Base-by-base conservation (phyloP, 2,329 filamentous ascomycete genomes). In the Xylariaceae sp. region DNA sequence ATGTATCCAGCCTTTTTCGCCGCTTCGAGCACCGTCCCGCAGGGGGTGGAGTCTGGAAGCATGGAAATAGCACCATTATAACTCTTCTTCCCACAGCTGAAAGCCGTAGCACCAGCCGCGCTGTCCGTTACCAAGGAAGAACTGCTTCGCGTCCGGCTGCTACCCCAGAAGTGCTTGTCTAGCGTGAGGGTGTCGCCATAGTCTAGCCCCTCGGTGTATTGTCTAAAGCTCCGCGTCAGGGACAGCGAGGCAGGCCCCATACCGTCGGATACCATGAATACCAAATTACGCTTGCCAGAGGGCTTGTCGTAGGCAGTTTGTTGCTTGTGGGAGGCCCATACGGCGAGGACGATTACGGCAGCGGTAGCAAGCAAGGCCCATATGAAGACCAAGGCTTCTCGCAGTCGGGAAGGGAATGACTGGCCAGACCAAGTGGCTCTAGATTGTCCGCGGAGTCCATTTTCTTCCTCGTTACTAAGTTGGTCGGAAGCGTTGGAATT, bases 231-330 rank as follows among this genome's bases (percentile, higher is more conserved):
- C 54, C 95, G 84, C 6, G 95, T 96, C 71, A 99, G 75, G 21
- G 89, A 89, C 51, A 99, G 81, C 66, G 91, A 93, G 7, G 95
- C 91, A 7, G 95, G 95, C 0, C 95, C 95, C 95, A 99, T 99
- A 69, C 95, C 95, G 73, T 99, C 95, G 0, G 91, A 96, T 40
- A 99, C 93, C 95, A 99, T 99, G 79, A 99, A 98, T 67, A 99
- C 89, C 50, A 99, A 81, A 74, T 98, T 99, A 52, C 91, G 85
- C 80, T 98, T 99, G 50, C 86, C 85, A 67, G 74, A 53, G 80
- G 78, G 65, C 46, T 62, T 63, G 44, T 61, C 52, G 54, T 61
- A 67, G 41, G 71, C 65, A 10, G 79, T 81, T 53, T 81, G 77
- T 59, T 85, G 80, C 66, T 86, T 82, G 73, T 96, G 91, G 69